Conservation (phyloP, 345 rosid genomes). For the Bruguiera parviflora region DNA sequence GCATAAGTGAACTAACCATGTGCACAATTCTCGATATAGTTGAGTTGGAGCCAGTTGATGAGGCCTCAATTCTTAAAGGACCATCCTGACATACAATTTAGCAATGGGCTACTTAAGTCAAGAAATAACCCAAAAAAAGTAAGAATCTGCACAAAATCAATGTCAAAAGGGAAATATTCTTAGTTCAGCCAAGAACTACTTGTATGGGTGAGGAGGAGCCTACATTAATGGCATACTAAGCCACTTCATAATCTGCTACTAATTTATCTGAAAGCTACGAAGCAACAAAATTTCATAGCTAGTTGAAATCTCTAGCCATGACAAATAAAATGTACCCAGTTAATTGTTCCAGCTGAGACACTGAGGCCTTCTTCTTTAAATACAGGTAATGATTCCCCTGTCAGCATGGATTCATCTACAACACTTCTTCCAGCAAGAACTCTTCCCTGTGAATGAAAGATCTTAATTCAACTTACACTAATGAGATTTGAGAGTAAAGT, state of each 20-base stretch:
- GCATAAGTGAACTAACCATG: conserved; percentile 51
- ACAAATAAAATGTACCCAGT: conserved; percentile 57
- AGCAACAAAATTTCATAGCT: neutral
- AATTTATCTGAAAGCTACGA: neutral
- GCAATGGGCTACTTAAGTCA: conserved; percentile 5
- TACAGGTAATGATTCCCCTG: conserved; percentile 94
- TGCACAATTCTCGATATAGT: conserved; percentile 78
- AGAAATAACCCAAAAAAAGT: neutral
- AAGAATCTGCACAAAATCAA: conserved; percentile 8
- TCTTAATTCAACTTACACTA: conserved; percentile 17
- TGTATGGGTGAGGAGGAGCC: neutral
- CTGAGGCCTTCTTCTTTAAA: conserved; percentile 67
- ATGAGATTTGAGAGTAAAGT: neutral
- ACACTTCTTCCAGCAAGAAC: conserved; percentile 92
- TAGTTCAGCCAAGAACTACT: neutral
- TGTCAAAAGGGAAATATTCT: neutral
- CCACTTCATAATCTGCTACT: conserved; percentile 5
- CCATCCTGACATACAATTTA: conserved; percentile 70
- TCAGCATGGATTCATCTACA: conserved; percentile 96
- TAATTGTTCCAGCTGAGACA: conserved; percentile 92
- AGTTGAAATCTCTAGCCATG: conserved; percentile 5
- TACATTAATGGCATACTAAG: conserved; percentile 2
- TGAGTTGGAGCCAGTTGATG: conserved; percentile 83
- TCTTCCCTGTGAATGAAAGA: conserved; percentile 52
- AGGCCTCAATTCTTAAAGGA: conserved; percentile 78